Evolutionary conservation across 192 early-diverging fungal species (phyloP), one percentile per base, ranked within the genome.

Genomic region (Podila epigama): DNA sequence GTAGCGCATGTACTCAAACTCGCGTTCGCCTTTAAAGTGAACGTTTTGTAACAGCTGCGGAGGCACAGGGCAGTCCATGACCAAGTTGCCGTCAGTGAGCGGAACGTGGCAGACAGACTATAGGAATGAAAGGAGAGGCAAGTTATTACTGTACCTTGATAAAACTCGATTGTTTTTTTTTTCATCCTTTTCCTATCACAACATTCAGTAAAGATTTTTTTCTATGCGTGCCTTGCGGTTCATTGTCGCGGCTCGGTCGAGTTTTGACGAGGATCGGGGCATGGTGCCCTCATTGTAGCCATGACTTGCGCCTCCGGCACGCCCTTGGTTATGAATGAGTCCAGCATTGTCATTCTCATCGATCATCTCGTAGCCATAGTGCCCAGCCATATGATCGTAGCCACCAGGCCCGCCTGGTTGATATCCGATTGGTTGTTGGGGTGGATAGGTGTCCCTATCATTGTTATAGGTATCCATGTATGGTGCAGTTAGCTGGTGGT

Each of bases 1-100:
- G 68, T 92, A 91, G 66, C 87, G 81, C 80, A 90, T 83, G 44
- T 90, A 81, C 28, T 85, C 90, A 56, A 91, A 91, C 69, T 91
- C 90, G 22, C 72, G 78, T 7, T 71, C 82, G 33, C 82, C 63
- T 12, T 41, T 81, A 33, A 82, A 71, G 31, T 65, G 77, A 11
- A 85, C 77, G 55, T 83, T 73, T 6, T 83, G 67, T 34, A 89
- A 68, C 25, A 89, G 77, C 22, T 82, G 75, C 15, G 42, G 64
- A 9, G 89, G 89, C 29, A 89, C 87, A 20, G 84, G 84, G 48
- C 85, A 83, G 68, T 91, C 89, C 29, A 91, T 63, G 10, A 91
- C 85, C 27, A 91, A 69, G 56, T 91, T 89, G 22, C 89, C 89
- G 0, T 84, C 69, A 16, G 84, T 86, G 54, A 89, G 63, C 66